Evolutionary conservation across 164 flowering plant species (phyloP).

Genomic region (Magnolia changhungtana): DNA sequence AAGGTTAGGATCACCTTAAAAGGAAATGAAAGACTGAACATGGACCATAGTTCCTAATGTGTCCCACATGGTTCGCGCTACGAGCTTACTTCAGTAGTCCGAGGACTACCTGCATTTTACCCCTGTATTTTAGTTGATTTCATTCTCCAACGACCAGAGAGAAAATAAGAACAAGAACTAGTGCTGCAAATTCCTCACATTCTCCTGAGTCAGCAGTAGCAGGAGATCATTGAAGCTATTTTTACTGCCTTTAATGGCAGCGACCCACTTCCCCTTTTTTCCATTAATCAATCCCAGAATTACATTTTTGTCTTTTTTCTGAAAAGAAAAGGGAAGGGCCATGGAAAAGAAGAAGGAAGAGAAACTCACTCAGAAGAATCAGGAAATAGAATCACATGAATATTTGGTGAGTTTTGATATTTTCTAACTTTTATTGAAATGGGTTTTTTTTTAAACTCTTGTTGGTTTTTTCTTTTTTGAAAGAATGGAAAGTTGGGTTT

Average conservation of each 20-base stretch:
- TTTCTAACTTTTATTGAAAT: not conserved
- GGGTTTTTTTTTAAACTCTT: not conserved
- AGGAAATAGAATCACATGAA: conserved; percentile 23
- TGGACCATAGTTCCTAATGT: too few relatives aligned
- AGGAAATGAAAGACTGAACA: too few relatives aligned
- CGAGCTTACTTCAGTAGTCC: not conserved
- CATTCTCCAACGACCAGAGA: not conserved
- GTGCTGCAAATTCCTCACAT: conserved; percentile 22
- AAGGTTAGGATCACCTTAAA: too few relatives aligned
- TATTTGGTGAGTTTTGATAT: conserved; percentile 19
- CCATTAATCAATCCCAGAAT: not conserved
- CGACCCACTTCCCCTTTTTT: not conserved
- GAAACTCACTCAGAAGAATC: conserved; percentile 13
- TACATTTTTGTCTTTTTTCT: conserved; percentile 4
- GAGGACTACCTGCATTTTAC: not conserved
- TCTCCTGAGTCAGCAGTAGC: conserved; percentile 11
- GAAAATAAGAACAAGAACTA: not conserved
- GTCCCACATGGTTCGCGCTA: too few relatives aligned
- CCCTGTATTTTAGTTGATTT: not conserved
- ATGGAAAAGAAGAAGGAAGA: conserved; percentile 34
- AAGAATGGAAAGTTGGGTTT: not conserved
- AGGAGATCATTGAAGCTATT: conserved; percentile 13
- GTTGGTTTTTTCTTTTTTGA: not conserved
- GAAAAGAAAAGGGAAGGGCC: conserved; percentile 5
- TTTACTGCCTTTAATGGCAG: conserved; percentile 12